Evolutionary conservation across 768 basidiomycete species (phyloP).

Genomic region (Hygrocybe punicea): DNA sequence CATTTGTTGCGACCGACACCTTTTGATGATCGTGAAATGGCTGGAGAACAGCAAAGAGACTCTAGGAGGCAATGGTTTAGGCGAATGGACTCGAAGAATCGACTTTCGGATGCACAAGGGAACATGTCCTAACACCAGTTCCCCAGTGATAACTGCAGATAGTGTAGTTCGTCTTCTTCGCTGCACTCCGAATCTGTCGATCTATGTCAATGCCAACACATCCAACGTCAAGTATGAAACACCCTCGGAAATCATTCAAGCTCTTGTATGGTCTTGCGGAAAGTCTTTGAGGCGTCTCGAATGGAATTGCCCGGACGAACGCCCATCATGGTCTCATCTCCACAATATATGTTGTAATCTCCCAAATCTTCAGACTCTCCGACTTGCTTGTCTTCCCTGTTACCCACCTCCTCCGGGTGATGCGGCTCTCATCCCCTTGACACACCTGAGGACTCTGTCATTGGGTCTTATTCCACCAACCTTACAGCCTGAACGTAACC

Average conservation of each 20-base stretch:
- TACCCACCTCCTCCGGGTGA: slow-evolving; percentile 23
- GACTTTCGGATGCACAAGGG: slow-evolving; percentile 38
- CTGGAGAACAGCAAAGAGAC: slow-evolving; percentile 32
- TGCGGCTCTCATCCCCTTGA: slow-evolving; percentile 17
- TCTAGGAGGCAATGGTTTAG: slow-evolving; percentile 30
- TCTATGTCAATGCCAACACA: slow-evolving; percentile 42
- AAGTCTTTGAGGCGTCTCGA: slow-evolving; percentile 42
- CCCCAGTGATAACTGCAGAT: background rate
- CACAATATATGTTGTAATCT: slow-evolving; percentile 34
- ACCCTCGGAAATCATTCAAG: slow-evolving; percentile 32
- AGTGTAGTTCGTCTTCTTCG: slow-evolving; percentile 36
- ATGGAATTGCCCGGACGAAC: slow-evolving; percentile 44
- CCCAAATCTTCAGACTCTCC: slow-evolving; percentile 38
- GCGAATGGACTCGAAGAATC: slow-evolving; percentile 40
- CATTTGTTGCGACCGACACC: slow-evolving; percentile 36
- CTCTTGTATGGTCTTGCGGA: slow-evolving; percentile 31
- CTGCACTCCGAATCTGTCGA: slow-evolving; percentile 43
- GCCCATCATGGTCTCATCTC: slow-evolving; percentile 41
- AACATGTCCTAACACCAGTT: background rate
- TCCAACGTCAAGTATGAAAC: slow-evolving; percentile 22
- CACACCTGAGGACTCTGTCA: slow-evolving; percentile 38
- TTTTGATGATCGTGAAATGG: slow-evolving; percentile 31
- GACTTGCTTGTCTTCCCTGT: slow-evolving; percentile 40
- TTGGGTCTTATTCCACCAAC: slow-evolving; percentile 37
- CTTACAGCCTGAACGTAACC: slow-evolving; percentile 4